Evolutionary conservation across 768 basidiomycete genomes (phyloP), one percentile per base, ranked within the genome.

Genomic region (Candolleomyces aberdarensis): DNA sequence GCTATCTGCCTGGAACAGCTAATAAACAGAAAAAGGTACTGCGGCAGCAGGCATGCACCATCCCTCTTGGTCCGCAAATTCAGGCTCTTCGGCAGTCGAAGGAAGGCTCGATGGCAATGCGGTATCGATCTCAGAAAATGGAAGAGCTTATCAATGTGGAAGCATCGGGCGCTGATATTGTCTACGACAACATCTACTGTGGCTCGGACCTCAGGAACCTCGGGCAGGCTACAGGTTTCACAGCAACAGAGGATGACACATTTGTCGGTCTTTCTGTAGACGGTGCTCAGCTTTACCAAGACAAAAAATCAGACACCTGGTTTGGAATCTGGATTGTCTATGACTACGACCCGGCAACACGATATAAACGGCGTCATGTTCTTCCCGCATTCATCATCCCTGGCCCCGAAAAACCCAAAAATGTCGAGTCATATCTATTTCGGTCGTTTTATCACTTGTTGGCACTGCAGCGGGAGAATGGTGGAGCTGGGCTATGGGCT

Each of bases 261-360:
- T 46, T 76, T 7, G 56, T 79, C 0, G 58, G 72, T 31, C 53
- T 75, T 6, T 77, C 74, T 0, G 50, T 78, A 26, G 76, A 80
- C 60, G 74, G 78, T 17, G 71, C 73, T 0, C 79, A 79, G 46
- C 69, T 80, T 1, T 78, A 76, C 58, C 70, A 72, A 1, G 72
- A 74, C 64, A 74, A 75, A 39, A 70, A 71, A 4, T 69, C 66
- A 40, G 75, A 76, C 49, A 75, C 62, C 52, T 65, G 71, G 48
- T 57, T 70, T 9, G 73, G 71, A 46, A 53, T 76, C 20, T 75
- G 65, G 65, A 66, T 72, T 3, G 63, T 74, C 29, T 65, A 62
- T 66, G 66, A 53, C 70, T 66, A 51, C 36, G 53, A 63, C 15
- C 73, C 74, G 3, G 59, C 65, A 14, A 36, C 55, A 19, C 62